Evolutionary conservation across 1,139 yeast genomes (phyloP), one percentile per base, ranked within the genome.

Genomic region (Lodderomyces beijingensis): DNA sequence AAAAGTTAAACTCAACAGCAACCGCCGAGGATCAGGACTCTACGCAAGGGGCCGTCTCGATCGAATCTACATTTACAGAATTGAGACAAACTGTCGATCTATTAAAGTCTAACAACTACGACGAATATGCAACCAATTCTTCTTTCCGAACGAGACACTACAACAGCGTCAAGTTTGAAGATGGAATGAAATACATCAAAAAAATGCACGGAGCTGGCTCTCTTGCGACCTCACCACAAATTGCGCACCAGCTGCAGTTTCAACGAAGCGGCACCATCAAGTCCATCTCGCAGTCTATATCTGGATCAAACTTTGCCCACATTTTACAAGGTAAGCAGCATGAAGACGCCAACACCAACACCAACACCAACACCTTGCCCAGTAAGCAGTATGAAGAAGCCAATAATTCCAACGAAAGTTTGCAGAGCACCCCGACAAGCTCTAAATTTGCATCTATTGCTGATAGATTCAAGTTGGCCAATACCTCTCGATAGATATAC

Each of bases 51-150:
- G 48, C 55, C 20, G 71, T 62, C 20, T 69, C 73, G 0, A 53
- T 67, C 22, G 67, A 64, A 40, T 57, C 71, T 15, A 68, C 74
- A 16, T 68, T 68, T 37, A 55, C 67, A 1, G 72, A 66, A 43
- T 59, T 68, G 36, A 54, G 74, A 43, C 74, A 68, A 46, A 57
- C 66, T 36, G 61, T 68, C 35, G 66, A 68, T 47, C 50, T 68
- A 46, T 56, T 68, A 35, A 52, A 60, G 38, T 34, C 32, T 3
- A 66, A 63, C 5, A 56, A 56, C 37, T 63, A 57, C 44, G 70
- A 64, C 13, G 73, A 66, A 29, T 67, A 60, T 43, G 49, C 50
- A 27, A 59, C 56, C 35, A 65, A 65, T 42, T 58, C 70, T 2
- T 43, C 63, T 1, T 60, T 52, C 38, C 53, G 74, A 45, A 60